Evolutionary conservation across 805 yeast genomes (phyloP), one percentile per base, ranked within the genome.

Genomic region (Candida coquimbonensis): DNA sequence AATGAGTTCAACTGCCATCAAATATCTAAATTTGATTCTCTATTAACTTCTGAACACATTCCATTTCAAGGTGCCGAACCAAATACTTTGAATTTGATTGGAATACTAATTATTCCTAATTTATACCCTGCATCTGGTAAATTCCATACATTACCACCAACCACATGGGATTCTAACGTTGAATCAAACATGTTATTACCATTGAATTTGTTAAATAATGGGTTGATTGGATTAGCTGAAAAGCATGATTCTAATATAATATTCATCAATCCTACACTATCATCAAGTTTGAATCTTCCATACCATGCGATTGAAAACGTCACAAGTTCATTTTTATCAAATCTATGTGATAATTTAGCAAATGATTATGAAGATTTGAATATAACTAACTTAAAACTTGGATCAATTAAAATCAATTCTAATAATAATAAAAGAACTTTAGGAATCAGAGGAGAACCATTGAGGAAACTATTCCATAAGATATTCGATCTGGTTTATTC

Each of bases 81-180:
- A 12, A 84, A 78, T 53, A 66, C 61, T 37, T 73, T 83, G 50
- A 66, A 69, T 42, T 70, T 87, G 19, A 73, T 74, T n/a, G 87
- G 86, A 3, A 80, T 84, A 16, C 63, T 88, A 9, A 69, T 86
- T 37, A 67, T 87, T 3, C 95, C 96, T 0, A 85, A 79, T 53
- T 70, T 81, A 46, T 77, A 72, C 54, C 81, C 77, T 62, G 85
- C 87, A 5, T 62, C 78, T 3, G 89, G 88, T 0, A 87, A 87
- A 0, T 66, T 81, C 19, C 87, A 83, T 52, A 68, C 75, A 39
- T 63, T 78, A n/a, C 55, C 74, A 11, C 59, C 70, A 13, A 63
- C 66, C 12, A 69, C 75, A n/a, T 79, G 87, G 87, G 57, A 60
- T 16, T 67, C 67, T 3, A 64, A 68, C 21, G 49, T 81, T 26